phyloP scores from a whole-genome alignment of 108 stramenopile genomes.

The Discostella pseudostelligera region DNA sequence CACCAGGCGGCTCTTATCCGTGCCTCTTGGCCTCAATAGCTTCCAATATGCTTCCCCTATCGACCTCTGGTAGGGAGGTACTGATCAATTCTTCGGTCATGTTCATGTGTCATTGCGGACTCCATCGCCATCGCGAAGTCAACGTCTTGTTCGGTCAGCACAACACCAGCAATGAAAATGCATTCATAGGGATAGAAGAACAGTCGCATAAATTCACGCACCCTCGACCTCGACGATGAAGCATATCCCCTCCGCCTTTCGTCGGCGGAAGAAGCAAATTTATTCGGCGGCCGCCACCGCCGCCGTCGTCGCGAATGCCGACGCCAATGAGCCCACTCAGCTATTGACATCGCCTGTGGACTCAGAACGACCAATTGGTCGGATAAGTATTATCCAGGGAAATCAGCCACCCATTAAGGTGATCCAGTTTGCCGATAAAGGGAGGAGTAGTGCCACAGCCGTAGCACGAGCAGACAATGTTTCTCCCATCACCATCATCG shows the following conservation, averaged over 20 bases:
- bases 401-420: not conserved
- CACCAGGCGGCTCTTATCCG: too few relatives aligned
- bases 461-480: not conserved
- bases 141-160: too few relatives aligned
- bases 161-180: too few relatives aligned
- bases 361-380: not conserved
- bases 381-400: not conserved
- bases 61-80: too few relatives aligned
- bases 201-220: too few relatives aligned
- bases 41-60: too few relatives aligned
- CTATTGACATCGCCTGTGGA: not conserved
- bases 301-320: not conserved
- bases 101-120: too few relatives aligned
- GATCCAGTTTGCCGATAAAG: not conserved
- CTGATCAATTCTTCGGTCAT: too few relatives aligned
- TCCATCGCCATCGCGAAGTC: too few relatives aligned
- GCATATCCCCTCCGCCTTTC: constrained; percentile 2
- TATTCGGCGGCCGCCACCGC: not conserved
- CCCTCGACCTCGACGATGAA: not conserved
- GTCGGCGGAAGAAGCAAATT: not conserved
- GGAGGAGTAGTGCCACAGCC: not conserved
- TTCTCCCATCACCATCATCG: not conserved
- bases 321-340: not conserved
- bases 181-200: too few relatives aligned
- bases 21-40: too few relatives aligned